Conservation (phyloP, 176 grass and related monocot species). For the Bolboschoenus planiculmis region DNA sequence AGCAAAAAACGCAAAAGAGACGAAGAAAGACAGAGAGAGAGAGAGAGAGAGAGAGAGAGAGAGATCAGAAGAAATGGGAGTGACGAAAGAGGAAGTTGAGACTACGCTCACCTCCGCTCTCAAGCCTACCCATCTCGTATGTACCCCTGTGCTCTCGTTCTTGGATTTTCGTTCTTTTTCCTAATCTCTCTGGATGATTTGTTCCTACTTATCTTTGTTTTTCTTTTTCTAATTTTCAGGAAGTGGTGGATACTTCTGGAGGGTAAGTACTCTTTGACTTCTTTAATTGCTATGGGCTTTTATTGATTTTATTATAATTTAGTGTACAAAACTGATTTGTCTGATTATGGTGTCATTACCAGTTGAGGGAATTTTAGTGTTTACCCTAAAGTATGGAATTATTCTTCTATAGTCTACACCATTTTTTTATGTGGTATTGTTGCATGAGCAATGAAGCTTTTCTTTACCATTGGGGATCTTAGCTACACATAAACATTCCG, state of each 20-base stretch:
- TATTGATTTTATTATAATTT: background rate
- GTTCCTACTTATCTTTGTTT: background rate
- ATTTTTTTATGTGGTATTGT: background rate
- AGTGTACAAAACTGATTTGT: background rate
- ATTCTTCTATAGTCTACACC: background rate
- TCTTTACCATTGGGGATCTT: background rate
- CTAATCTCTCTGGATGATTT: slow-evolving; percentile 33
- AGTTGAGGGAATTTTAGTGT: background rate
- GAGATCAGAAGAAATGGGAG: slow-evolving; percentile 42
- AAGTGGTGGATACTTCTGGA: slow-evolving; percentile 84
- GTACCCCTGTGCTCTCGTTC: background rate
- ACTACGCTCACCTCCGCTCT: slow-evolving; percentile 61
- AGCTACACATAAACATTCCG: background rate
- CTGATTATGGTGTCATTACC: background rate
- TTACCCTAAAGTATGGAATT: background rate
- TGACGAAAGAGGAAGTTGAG: slow-evolving; percentile 84
- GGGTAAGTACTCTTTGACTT: slow-evolving; percentile 38
- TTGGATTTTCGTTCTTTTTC: background rate
- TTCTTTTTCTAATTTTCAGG: slow-evolving; percentile 35
- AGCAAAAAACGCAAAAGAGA: background rate
- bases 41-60: background rate
- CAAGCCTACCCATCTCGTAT: slow-evolving; percentile 66
- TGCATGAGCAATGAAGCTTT: background rate
- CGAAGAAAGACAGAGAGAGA: background rate
- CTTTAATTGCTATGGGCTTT: background rate